Evolutionary conservation across 306 rosid genomes (phyloP).

Genomic region (Quercus robur): DNA sequence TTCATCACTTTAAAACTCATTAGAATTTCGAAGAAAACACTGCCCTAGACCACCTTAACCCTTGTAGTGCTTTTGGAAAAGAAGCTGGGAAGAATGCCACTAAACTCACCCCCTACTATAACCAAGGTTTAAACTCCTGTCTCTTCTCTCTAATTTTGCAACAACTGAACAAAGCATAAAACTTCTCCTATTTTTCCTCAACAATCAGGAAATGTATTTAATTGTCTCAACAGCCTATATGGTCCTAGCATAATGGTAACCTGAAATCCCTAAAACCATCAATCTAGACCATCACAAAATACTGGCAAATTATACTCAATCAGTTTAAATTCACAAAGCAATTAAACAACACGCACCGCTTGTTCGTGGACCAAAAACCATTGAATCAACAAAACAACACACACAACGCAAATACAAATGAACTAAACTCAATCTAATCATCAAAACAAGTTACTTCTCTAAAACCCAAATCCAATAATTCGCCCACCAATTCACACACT

Average conservation of each 20-base stretch:
- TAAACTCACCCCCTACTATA: neutral
- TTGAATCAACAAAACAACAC: neutral
- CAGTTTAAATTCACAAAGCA: neutral
- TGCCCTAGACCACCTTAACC: neutral
- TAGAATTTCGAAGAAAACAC: neutral
- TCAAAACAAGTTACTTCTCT: neutral
- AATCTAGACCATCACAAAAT: neutral
- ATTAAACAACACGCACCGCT: conserved; percentile 24
- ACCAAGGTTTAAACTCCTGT: neutral
- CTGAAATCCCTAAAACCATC: neutral
- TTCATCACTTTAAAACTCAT: neutral
- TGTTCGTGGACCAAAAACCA: conserved; percentile 23
- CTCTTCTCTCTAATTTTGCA: neutral
- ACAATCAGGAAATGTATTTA: neutral
- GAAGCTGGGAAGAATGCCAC: neutral
- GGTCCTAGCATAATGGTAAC: neutral
- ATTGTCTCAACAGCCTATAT: neutral
- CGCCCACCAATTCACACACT: neutral
- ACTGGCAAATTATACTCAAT: neutral
- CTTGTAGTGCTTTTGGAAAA: neutral
- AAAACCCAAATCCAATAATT: neutral
- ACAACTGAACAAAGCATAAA: neutral
- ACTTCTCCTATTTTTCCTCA: neutral
- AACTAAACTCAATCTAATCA: neutral
- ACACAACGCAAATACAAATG: neutral